Base-by-base conservation (phyloP, 768 basidiomycete genomes). In the Suillus occidentalis region DNA sequence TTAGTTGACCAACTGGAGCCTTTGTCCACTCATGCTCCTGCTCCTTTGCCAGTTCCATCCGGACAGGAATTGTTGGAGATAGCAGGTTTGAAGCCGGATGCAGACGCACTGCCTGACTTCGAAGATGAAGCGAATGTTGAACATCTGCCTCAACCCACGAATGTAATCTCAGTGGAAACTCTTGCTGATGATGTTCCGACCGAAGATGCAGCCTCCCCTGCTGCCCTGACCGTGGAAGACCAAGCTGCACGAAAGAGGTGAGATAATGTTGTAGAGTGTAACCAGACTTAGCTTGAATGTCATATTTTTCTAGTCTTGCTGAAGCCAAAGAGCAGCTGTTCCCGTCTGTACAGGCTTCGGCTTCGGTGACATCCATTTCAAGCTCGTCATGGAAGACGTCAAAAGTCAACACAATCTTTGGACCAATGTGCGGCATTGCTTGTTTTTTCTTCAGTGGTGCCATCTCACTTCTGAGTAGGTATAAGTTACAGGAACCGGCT, bases 401-500 rank as follows among this genome's bases (percentile, higher is more conserved):
- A 31, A 42, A 59, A 59, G 58, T 42, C 28, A 42, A 59, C 18
- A 89, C 88, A 1, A 89, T 90, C 34, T 90, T 90, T 68, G 88
- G 87, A 25, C 85, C 87, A 61, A 72, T 89, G 89, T 89, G 62
- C 69, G 87, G 78, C 64, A 59, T 52, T 45, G 34, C 25, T 56
- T 45, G 6, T 58, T 39, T 36, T 50, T 31, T 1, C 57, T 14
- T 37, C 43, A n/a, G 10, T 34, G 10, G n/a, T 45, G 7, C 7
- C 25, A 16, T 40, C 59, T 64, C 47, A 61, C 63, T 14, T n/a
- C 31, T 34, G 31, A n/a, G 63, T 25, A 43, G 59, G 60, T 45
- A 40, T 37, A 62, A 45, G 25, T 2, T 61, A 63, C 63, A 47
- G 43, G 42, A 43, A 42, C 58, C 58, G 18, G 6, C 18, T 20